Base-by-base conservation (phyloP, 2,329 filamentous ascomycete genomes). In the Penicillium vulpinum region DNA sequence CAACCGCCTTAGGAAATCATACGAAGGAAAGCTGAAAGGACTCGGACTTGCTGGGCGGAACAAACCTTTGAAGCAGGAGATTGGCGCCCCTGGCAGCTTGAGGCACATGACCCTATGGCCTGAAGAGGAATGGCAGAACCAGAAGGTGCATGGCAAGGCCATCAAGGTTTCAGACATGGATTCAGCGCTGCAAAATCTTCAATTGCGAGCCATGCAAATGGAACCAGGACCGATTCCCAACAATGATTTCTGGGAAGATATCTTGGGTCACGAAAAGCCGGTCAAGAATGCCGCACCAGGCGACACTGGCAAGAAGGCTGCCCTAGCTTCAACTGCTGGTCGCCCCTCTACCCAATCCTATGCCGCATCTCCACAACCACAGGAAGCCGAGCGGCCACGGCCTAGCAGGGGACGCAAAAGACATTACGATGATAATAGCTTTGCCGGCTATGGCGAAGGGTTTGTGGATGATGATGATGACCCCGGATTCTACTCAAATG, bases 1-100 rank as follows among this genome's bases (percentile, higher is more conserved):
- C 59, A 87, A 87, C 72, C 83, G 84, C 68, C 76, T 88, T 40
- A 78, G 85, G 58, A 81, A 81, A 61, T 81, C 79, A 4, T 81
- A 81, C 59, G 79, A 81, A 66, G 79, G 79, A 40, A 80, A 81
- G 62, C 68, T 81, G 64, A 81, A 81, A 64, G 73, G 70, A 2
- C 65, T 81, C 43, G 73, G 73, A 10, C 66, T 81, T 35, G 72
- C 79, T 28, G 79, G 79, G 22, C 76, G 77, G 51, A 81, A 81
- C 58, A 80, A 80, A 54, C 71, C 78, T 0, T 73, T 77, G 33
- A 80, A 80, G 59, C 73, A 75, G 29, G 77, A 79, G 43, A 68
- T 73, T 43, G 67, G 71, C 47, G 66, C 71, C 39, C 64, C 72
- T 62, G 76, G 73, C 51, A 72, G 73, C 54, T 66, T 80, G 40